Evolutionary conservation across 768 basidiomycete species (phyloP).

Genomic region (Naganishia antarctica): DNA sequence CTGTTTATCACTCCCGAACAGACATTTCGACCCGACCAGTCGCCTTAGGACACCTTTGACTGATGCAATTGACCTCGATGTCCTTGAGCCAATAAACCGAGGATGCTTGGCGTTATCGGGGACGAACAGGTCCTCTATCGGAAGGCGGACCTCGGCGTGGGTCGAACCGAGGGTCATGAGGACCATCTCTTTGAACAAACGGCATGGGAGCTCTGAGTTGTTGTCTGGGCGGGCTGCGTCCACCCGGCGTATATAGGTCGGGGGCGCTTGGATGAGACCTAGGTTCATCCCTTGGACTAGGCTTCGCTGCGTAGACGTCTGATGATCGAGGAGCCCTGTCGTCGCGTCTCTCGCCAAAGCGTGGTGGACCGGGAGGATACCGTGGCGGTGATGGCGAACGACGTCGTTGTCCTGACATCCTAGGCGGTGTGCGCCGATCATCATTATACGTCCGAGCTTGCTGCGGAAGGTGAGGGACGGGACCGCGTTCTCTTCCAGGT

Average conservation of each 20-base stretch:
- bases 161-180: not conserved
- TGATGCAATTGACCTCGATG: no score
- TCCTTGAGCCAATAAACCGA: no score
- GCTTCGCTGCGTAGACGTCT: not conserved
- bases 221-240: slow-evolving; percentile 12
- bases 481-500: not conserved
- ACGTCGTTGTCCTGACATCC: not conserved
- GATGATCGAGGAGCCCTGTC: not conserved
- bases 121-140: not conserved
- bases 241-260: slow-evolving; percentile 8
- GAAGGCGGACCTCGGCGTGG: not conserved
- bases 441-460: not conserved
- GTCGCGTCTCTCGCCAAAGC: not conserved
- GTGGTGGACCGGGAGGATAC: not conserved
- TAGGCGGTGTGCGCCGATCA: not conserved
- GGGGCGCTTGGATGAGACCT: slow-evolving; percentile 2
- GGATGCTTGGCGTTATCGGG: not conserved
- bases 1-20: no score
- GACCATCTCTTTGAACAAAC: not conserved
- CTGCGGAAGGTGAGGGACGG: slow-evolving; percentile 3
- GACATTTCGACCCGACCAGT: no score
- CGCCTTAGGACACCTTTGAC: no score
- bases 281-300: not conserved
- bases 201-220: not conserved
- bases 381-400: slow-evolving; percentile 9